A percentile compares a stretch with the other conserved stretches of the same genome.
phyloP scores from a whole-genome alignment of 2,329 filamentous ascomycete genomes.

The Claviceps africana region DNA sequence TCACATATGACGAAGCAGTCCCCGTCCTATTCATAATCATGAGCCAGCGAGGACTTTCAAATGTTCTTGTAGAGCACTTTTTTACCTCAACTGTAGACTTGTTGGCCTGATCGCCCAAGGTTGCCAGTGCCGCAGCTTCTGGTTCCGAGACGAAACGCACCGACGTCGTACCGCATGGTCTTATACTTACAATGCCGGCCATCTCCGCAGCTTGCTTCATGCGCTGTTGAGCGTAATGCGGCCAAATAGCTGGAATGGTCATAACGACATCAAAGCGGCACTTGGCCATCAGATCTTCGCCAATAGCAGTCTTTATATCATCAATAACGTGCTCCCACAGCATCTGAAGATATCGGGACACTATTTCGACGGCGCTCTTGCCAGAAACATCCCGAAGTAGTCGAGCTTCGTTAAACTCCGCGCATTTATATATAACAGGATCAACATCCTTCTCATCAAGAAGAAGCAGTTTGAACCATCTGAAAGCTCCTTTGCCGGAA shows the following conservation, averaged over 20 bases:
- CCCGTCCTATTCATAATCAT: constrained; percentile 5
- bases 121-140: constrained; percentile 29
- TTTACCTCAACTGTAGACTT: constrained; percentile 11
- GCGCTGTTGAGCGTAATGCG: constrained; percentile 19
- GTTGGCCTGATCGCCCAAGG: constrained; percentile 15
- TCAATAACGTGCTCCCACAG: constrained; percentile 20
- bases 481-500: constrained; percentile 9
- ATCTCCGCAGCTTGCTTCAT: constrained; percentile 22
- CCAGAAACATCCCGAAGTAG: background rate
- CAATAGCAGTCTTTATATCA: constrained; percentile 14
- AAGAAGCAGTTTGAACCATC: constrained; percentile 30
- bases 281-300: constrained; percentile 10
- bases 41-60: background rate
- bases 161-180: constrained; percentile 15
- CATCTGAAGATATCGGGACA: constrained; percentile 17
- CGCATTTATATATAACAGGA: constrained; percentile 9
- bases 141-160: constrained; percentile 28
- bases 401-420: constrained; percentile 9
- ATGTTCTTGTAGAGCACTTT: background rate
- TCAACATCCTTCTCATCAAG: constrained; percentile 19
- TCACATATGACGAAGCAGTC: constrained; percentile 20
- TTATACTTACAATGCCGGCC: constrained; percentile 22
- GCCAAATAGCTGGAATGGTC: constrained; percentile 34
- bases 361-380: constrained; percentile 15
- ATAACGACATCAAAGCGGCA: constrained; percentile 23